Percentiles rank a stretch among this genome's conserved stretches.
Conservation (phyloP, 148 eudicot species). For the Nepenthes mirabilis region DNA sequence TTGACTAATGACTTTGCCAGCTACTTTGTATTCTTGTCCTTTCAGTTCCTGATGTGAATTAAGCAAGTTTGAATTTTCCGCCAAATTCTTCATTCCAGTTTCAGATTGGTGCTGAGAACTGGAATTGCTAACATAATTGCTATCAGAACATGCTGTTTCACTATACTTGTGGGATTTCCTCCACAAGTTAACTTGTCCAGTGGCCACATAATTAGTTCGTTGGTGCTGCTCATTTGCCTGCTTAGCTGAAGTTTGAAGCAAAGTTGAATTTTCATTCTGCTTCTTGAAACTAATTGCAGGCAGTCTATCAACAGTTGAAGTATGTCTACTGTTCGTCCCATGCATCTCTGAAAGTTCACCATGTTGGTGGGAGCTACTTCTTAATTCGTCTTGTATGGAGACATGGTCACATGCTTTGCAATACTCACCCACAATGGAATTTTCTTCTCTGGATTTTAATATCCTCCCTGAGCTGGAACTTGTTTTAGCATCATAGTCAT, state of each 20-base stretch:
- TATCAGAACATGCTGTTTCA: slow-evolving; percentile 13
- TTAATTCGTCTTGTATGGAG: slow-evolving; percentile 16
- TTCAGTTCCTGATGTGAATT: slow-evolving; percentile 14
- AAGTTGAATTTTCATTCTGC: slow-evolving; percentile 22
- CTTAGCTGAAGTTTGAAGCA: slow-evolving; percentile 10
- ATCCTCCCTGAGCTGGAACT: slow-evolving; percentile 15
- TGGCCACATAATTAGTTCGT: slow-evolving; percentile 12
- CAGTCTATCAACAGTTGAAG: slow-evolving; percentile 14
- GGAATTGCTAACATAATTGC: slow-evolving; percentile 12
- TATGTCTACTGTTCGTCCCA: slow-evolving; percentile 10
- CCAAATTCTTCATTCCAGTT: slow-evolving; percentile 16
- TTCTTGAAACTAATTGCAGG: slow-evolving; percentile 24
- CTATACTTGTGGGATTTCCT: slow-evolving; percentile 15
- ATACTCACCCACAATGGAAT: slow-evolving; percentile 17
- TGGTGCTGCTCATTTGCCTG: slow-evolving; percentile 14
- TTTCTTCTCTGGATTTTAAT: slow-evolving; percentile 15
- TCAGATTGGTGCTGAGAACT: slow-evolving; percentile 21
- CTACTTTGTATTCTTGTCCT: slow-evolving; percentile 9
- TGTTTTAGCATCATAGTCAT: slow-evolving; percentile 12
- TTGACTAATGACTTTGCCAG: slow-evolving; percentile 13
- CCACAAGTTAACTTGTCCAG: slow-evolving; percentile 16
- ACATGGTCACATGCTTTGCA: slow-evolving; percentile 19
- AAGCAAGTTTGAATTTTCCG: slow-evolving; percentile 16
- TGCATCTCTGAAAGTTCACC: slow-evolving; percentile 20
- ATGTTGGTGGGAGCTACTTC: slow-evolving; percentile 14